phyloP scores from a whole-genome alignment of 2,329 filamentous ascomycete genomes.

The Mollisiaceae sp. region DNA sequence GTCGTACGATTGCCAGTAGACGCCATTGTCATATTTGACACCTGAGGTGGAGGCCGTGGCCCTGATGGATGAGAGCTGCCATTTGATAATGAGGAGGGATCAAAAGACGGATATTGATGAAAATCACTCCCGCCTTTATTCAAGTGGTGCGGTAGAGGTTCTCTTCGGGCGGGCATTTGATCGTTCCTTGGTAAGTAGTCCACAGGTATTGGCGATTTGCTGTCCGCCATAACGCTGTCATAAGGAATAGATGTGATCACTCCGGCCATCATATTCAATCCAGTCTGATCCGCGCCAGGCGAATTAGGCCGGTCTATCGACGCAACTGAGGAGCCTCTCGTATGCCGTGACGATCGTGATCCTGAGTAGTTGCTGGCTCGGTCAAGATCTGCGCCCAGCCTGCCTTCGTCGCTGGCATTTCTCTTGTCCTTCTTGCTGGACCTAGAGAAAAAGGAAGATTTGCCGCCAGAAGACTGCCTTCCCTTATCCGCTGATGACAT shows the following conservation, averaged over 20 bases:
- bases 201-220: constrained; percentile 71
- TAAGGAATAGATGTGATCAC: constrained; percentile 90
- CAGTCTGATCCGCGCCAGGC: constrained; percentile 62
- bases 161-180: constrained; percentile 66
- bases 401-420: constrained; percentile 62
- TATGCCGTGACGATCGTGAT: constrained; percentile 76
- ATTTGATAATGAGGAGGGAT: constrained; percentile 56
- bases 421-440: constrained; percentile 82
- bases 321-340: constrained; percentile 72
- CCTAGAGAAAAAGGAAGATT: constrained; percentile 82
- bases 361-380: constrained; percentile 60
- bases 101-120: constrained; percentile 85
- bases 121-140: constrained; percentile 80
- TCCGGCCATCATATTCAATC: constrained; percentile 76
- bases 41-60: constrained; percentile 62
- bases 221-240: constrained; percentile 69
- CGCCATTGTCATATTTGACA: constrained; percentile 72
- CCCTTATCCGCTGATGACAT: constrained; percentile 76
- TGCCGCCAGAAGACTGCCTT: constrained; percentile 76
- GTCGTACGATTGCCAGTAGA: constrained; percentile 70
- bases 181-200: constrained; percentile 75
- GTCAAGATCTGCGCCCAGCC: constrained; percentile 60
- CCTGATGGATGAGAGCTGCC: constrained; percentile 62
- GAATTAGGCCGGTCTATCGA: constrained; percentile 73
- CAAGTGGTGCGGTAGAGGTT: constrained; percentile 81